Evolutionary conservation across 768 basidiomycete genomes (phyloP).

Genomic region (Podaxis rugospora): DNA sequence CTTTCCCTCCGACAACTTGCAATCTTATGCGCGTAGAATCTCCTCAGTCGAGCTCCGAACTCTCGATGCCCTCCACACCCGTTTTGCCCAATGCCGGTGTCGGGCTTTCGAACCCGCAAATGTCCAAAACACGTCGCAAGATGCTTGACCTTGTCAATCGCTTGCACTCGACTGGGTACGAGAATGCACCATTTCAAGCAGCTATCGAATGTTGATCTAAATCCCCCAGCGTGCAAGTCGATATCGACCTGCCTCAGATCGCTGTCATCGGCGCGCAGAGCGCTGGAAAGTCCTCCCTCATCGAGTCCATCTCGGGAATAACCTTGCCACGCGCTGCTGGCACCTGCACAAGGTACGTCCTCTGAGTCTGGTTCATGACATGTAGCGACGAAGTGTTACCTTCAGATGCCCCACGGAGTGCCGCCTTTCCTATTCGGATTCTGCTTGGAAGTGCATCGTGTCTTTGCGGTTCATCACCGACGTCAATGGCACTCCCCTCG

Average conservation of each 20-base stretch:
- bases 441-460: slow-evolving; percentile 47
- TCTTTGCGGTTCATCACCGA: slow-evolving; percentile 43
- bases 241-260: slow-evolving; percentile 71
- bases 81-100: slow-evolving; percentile 22
- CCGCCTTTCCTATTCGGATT: slow-evolving; percentile 36
- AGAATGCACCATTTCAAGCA: neutral
- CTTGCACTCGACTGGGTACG: slow-evolving; percentile 50
- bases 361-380: neutral
- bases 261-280: slow-evolving; percentile 68
- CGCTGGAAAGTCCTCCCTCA: slow-evolving; percentile 61
- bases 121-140: slow-evolving; percentile 31
- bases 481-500: slow-evolving; percentile 29
- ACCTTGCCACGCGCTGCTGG: slow-evolving; percentile 52
- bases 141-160: slow-evolving; percentile 52
- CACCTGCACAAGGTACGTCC: slow-evolving; percentile 63
- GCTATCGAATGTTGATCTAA: neutral
- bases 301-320: slow-evolving; percentile 62
- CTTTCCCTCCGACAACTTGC: neutral
- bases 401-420: slow-evolving; percentile 56
- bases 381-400: neutral
- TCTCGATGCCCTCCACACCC: neutral
- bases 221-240: slow-evolving; percentile 50
- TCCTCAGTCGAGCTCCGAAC: neutral
- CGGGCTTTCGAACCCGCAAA: slow-evolving; percentile 39
- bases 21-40: neutral